phyloP scores from a whole-genome alignment of 108 stramenopile species.

The Nitzschia putrida region DNA sequence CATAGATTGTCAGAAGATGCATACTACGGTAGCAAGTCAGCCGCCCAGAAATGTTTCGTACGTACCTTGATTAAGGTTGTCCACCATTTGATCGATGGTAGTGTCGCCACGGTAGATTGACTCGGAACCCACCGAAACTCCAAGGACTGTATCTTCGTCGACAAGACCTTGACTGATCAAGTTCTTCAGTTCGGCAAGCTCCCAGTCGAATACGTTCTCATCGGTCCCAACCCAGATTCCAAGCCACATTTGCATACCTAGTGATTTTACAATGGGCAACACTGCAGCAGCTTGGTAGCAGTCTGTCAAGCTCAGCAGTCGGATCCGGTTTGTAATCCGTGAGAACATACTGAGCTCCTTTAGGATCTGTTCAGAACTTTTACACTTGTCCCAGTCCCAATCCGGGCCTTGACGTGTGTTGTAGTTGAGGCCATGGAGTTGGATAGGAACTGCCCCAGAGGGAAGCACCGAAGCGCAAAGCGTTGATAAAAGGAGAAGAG shows the following conservation, averaged over 20 bases:
- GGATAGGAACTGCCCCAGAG: conserved; percentile 20
- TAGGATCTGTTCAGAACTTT: conserved; percentile 17
- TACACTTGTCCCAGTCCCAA: conserved; percentile 41
- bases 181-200: conserved; percentile 15
- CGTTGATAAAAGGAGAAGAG: too few species aligned
- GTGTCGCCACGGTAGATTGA: conserved; percentile 23
- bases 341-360: conserved; percentile 19
- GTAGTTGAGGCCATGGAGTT: conserved; percentile 39
- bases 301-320: conserved; percentile 30
- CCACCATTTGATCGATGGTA: conserved; percentile 25
- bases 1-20: too few species aligned
- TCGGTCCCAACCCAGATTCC: conserved; percentile 36
- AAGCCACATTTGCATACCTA: conserved; percentile 26
- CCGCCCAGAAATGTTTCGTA: neutral
- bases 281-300: conserved; percentile 28
- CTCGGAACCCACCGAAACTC: too few species aligned
- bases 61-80: conserved; percentile 13
- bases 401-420: conserved; percentile 41
- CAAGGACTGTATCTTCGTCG: neutral
- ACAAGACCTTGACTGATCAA: neutral
- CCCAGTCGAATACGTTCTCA: conserved; percentile 8
- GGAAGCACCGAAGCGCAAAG: too few species aligned
- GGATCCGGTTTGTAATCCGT: conserved; percentile 24
- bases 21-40: too few species aligned
- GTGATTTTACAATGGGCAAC: conserved; percentile 9